These are phyloP conservation scores for Triticum turgidum DNA, from an alignment of 176 grass and related monocot genomes.

Conservation along the genomic window DNA sequence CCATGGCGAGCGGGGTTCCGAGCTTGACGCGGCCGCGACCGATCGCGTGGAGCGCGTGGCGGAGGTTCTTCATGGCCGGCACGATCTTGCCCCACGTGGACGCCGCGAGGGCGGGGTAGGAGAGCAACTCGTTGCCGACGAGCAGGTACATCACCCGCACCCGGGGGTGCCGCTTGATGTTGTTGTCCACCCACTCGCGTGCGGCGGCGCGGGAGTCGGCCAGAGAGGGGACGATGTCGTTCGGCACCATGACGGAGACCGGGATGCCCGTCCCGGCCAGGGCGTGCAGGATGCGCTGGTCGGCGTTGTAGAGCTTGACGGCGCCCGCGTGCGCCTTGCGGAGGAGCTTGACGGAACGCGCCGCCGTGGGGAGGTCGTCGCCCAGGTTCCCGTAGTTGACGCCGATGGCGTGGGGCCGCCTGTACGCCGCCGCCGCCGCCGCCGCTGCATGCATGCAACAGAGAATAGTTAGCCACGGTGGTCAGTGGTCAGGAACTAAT, in stretches of 20 bases:
- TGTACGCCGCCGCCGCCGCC: background rate
- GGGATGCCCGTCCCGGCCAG: conserved; percentile 55
- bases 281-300: conserved; percentile 62
- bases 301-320: conserved; percentile 93
- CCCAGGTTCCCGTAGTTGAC: conserved; percentile 88
- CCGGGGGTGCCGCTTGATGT: conserved; percentile 44
- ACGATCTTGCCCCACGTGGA: conserved; percentile 56
- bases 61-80: conserved; percentile 70
- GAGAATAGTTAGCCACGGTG: background rate
- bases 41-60: conserved; percentile 16
- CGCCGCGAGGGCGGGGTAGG: conserved; percentile 42
- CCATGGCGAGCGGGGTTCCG: conserved; percentile 67
- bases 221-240: conserved; percentile 64
- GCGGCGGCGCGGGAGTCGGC: conserved; percentile 48
- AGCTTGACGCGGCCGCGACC: conserved; percentile 46
- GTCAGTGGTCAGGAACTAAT: background rate
- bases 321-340: conserved; percentile 47
- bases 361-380: conserved; percentile 61
- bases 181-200: conserved; percentile 44
- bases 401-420: conserved; percentile 42
- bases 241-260: conserved; percentile 94
- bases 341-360: conserved; percentile 56
- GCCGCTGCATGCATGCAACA: conserved; percentile 7
- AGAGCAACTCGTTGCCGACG: conserved; percentile 89
- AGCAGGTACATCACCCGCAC: conserved; percentile 58